Evolutionary conservation across 225 moss, liverwort and hornwort species (phyloP), one percentile per base, ranked within the genome.

Genomic region (Antitrichia curtipendula): DNA sequence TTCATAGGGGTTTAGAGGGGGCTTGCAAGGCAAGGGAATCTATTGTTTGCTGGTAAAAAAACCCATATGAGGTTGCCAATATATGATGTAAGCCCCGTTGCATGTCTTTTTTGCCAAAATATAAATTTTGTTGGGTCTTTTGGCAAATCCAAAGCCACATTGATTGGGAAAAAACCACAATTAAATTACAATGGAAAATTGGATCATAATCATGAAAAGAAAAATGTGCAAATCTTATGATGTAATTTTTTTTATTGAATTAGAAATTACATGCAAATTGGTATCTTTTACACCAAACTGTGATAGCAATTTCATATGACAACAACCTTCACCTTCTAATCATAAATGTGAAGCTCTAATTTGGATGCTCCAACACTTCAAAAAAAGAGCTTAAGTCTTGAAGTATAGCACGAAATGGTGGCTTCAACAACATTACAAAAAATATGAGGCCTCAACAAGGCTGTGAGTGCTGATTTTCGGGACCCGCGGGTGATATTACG

Each of bases 11-110:
- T 0, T n/a, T n/a, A 0, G 7, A 3, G 4, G 68, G 68, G 12
- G 12, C 7, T n/a, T 22, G 7, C 0, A 3, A 0, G 12, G 4
- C 0, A 7, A n/a, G 12, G 4, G 10, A 11, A 12, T 16, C 1
- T 66, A 4, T 66, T 38, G 22, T 68, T 2, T 23, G 1, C 4
- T 22, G 4, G 22, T 2, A n/a, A 12, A 38, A 4, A 22, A 7
- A 0, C 13, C 12, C 7, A 45, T 7, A 38, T 68, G 7, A 38
- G 7, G 22, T 0, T 38, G 0, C 12, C 5, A n/a, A 22, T 66
- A 22, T 7, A 66, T 0, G 4, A 6, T 12, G 38, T n/a, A 10
- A 66, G 6, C 12, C 4, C 2, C 0, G 0, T n/a, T n/a, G 38
- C 38, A 0, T 38, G 2, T 23, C 23, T 7, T 38, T 7, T 68